Conservation (phyloP, 1,284 basidiomycete genomes). For the Ustilago hordei region DNA sequence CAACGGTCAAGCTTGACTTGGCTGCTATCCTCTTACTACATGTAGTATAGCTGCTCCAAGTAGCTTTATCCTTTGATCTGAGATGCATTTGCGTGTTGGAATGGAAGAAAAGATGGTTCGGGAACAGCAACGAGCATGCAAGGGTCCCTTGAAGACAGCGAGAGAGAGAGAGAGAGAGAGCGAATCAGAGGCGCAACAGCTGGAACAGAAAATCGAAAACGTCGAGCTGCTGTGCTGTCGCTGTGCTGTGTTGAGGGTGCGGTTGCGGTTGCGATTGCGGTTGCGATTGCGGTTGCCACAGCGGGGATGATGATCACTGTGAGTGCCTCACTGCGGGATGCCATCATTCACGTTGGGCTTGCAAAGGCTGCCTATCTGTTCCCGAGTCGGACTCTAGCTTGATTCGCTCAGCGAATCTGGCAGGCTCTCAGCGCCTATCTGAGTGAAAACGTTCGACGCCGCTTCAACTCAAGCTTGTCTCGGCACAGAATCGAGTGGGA, state of each 20-base stretch:
- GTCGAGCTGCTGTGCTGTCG: no score
- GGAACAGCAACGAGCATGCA: slow-evolving; percentile 6
- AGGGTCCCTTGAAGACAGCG: not conserved
- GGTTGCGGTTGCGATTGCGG: no score
- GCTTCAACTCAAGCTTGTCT: not conserved
- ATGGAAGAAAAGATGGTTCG: slow-evolving; percentile 15
- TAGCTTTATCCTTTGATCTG: not conserved
- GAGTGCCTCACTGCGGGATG: no score
- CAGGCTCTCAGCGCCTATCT: not conserved
- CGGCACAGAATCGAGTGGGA: not conserved
- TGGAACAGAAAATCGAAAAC: not conserved
- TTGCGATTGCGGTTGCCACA: no score
- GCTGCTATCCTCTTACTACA: not conserved
- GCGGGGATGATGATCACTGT: no score
- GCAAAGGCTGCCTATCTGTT: no score
- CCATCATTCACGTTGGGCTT: no score
- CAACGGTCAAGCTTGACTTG: not conserved
- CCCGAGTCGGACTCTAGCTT: no score
- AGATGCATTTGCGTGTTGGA: not conserved
- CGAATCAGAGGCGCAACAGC: not conserved
- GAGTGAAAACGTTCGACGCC: not conserved
- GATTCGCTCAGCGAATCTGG: not conserved
- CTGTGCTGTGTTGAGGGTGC: no score
- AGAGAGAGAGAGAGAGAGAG: no score
- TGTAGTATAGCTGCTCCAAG: no score